A percentile compares a stretch with the other conserved stretches of the same genome.
These are phyloP conservation scores for Cryptosporidium muris DNA, from an alignment of 169 alveolate genomes.

Conservation along the genomic window DNA sequence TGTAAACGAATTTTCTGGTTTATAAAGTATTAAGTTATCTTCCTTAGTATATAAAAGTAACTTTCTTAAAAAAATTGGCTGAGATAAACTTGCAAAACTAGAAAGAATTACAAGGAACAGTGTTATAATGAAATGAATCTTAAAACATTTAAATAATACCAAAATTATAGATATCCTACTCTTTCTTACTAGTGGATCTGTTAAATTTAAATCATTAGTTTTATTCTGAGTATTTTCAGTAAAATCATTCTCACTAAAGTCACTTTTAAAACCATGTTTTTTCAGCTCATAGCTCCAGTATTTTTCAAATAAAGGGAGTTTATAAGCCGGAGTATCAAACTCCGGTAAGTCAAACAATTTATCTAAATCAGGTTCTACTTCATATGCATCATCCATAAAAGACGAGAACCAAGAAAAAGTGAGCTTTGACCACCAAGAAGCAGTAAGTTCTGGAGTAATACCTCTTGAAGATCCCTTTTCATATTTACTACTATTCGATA, in stretches of 20 bases:
- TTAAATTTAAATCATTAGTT: neutral
- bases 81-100: slow-evolving; percentile 7
- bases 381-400: slow-evolving; percentile 38
- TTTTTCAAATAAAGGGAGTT: slow-evolving; percentile 26
- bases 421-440: slow-evolving; percentile 16
- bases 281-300: slow-evolving; percentile 23
- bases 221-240: neutral
- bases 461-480: neutral
- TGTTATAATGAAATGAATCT: neutral
- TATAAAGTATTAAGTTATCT: neutral
- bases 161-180: slow-evolving; percentile 12
- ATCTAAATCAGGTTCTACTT: slow-evolving; percentile 18
- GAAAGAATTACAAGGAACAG: slow-evolving; percentile 9
- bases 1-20: neutral
- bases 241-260: neutral
- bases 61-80: slow-evolving; percentile 11
- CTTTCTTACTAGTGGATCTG: neutral
- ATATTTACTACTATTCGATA: neutral
- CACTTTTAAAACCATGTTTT: neutral
- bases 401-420: slow-evolving; percentile 69
- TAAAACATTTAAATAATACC: slow-evolving; percentile 29
- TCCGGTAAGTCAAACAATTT: slow-evolving; percentile 41
- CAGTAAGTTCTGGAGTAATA: slow-evolving; percentile 46
- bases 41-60: slow-evolving; percentile 9
- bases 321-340: slow-evolving; percentile 6